These are phyloP conservation scores for Rubroshorea leprosula DNA, from an alignment of 345 rosid species.

Conservation along the genomic window DNA sequence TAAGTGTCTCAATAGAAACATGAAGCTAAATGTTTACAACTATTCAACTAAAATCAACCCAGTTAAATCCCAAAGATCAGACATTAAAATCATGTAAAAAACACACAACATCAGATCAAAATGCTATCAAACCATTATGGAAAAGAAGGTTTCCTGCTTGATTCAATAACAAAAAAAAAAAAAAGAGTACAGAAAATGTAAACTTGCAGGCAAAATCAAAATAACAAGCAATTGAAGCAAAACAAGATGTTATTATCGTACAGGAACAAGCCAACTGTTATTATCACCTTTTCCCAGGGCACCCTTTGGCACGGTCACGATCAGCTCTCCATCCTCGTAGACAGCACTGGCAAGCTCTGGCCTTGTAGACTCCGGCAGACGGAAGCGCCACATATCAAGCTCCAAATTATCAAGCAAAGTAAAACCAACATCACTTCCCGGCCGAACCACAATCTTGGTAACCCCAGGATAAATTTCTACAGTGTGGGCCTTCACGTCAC, in stretches of 20 bases:
- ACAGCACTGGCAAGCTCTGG: slow-evolving; percentile 92
- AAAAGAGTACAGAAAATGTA: neutral
- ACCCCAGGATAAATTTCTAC: slow-evolving; percentile 90
- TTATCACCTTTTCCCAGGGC: slow-evolving; percentile 12
- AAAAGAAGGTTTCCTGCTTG: neutral
- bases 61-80: no score
- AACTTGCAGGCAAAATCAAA: neutral
- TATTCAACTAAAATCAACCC: no score
- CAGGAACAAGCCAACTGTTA: neutral
- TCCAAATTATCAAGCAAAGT: slow-evolving; percentile 62
- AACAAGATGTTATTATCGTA: neutral
- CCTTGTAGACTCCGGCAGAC: slow-evolving; percentile 77
- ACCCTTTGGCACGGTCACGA: slow-evolving; percentile 86
- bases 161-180: neutral
- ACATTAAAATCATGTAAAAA: no score
- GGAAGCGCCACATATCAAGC: slow-evolving; percentile 90
- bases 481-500: slow-evolving; percentile 68
- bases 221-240: neutral
- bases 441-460: slow-evolving; percentile 75
- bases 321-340: slow-evolving; percentile 60
- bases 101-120: no score
- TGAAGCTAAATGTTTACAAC: no score
- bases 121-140: no score
- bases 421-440: slow-evolving; percentile 51
- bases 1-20: no score